Conservation (phyloP, 768 basidiomycete species). For the Auricularia cornea region DNA sequence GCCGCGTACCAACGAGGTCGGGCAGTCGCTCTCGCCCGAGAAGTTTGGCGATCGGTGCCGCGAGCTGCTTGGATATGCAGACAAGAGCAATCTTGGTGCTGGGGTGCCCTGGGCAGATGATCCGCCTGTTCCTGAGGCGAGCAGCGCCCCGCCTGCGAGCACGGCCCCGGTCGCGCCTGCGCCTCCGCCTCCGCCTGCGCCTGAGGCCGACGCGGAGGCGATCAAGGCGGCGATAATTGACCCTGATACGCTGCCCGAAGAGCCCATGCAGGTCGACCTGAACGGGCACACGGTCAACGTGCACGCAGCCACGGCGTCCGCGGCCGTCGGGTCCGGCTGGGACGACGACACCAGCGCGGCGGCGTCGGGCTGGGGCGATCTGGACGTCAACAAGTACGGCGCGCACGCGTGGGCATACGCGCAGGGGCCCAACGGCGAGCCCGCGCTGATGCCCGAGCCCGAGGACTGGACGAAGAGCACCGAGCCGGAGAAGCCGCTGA, state of each 20-base stretch:
- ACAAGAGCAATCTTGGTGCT: conserved; percentile 6
- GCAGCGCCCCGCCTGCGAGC: no score
- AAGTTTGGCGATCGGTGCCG: conserved; percentile 41
- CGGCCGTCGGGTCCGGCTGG: conserved; percentile 4
- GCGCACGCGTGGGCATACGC: background rate
- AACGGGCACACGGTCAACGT: conserved; percentile 13
- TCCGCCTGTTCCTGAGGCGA: background rate
- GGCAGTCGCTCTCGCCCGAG: conserved; percentile 38
- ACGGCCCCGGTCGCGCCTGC: no score
- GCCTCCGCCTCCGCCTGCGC: conserved; percentile 1
- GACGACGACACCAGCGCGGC: conserved; percentile 8
- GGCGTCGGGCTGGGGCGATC: conserved; percentile 1
- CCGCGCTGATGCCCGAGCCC: conserved; percentile 7
- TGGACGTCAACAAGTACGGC: conserved; percentile 1
- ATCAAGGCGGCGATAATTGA: conserved; percentile 13
- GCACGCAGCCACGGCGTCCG: conserved; percentile 3
- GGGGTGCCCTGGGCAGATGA: no score
- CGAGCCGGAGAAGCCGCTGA: no score
- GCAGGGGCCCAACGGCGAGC: background rate
- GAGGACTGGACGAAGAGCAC: no score
- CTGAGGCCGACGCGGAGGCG: conserved; percentile 11
- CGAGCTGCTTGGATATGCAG: conserved; percentile 35
- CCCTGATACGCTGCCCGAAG: conserved; percentile 9
- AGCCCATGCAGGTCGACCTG: conserved; percentile 5
- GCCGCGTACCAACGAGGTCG: conserved; percentile 38